These are phyloP conservation scores for Sugiyamaella sp. DNA, from an alignment of 1,139 yeast genomes.

Conservation along the genomic window DNA sequence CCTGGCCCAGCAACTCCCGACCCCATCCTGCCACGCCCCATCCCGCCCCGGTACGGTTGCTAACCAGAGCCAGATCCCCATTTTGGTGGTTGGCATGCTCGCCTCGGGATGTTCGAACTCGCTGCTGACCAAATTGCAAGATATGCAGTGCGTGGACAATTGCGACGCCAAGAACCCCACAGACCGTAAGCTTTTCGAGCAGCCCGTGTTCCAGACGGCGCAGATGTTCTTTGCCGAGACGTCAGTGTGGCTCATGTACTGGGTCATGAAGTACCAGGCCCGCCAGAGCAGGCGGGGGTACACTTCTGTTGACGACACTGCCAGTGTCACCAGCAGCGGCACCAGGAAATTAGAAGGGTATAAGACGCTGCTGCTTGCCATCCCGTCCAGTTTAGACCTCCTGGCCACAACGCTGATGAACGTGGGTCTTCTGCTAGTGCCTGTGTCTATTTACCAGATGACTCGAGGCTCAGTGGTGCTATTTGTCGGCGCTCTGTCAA, in stretches of 20 bases:
- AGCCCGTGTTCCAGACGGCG: conserved; percentile 77
- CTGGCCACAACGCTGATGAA: conserved; percentile 76
- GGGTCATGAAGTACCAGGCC: conserved; percentile 17
- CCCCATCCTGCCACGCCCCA: no score
- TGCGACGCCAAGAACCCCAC: conserved; percentile 50
- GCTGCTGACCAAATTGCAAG: conserved; percentile 74
- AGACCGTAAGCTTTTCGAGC: conserved; percentile 58
- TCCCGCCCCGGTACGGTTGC: no score
- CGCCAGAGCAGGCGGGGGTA: conserved; percentile 11
- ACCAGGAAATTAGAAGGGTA: conserved; percentile 33
- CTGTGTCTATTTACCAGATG: conserved; percentile 88
- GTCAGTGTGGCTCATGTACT: conserved; percentile 51
- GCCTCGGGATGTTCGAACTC: conserved; percentile 77
- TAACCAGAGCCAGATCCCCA: conserved; percentile 15
- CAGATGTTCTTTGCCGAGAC: conserved; percentile 84
- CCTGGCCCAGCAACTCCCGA: no score
- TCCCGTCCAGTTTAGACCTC: conserved; percentile 75
- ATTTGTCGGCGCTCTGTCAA: conserved; percentile 75
- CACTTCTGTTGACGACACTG: conserved; percentile 15
- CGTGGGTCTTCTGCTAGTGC: conserved; percentile 71
- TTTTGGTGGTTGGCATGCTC: conserved; percentile 45
- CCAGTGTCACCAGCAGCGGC: conserved; percentile 15
- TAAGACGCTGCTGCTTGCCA: conserved; percentile 47
- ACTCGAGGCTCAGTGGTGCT: conserved; percentile 76
- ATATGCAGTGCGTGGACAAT: conserved; percentile 68